A percentile compares a stretch with the other conserved stretches of the same genome.
Conservation (phyloP, 1,284 basidiomycete species). For the Ustilago crameri region DNA sequence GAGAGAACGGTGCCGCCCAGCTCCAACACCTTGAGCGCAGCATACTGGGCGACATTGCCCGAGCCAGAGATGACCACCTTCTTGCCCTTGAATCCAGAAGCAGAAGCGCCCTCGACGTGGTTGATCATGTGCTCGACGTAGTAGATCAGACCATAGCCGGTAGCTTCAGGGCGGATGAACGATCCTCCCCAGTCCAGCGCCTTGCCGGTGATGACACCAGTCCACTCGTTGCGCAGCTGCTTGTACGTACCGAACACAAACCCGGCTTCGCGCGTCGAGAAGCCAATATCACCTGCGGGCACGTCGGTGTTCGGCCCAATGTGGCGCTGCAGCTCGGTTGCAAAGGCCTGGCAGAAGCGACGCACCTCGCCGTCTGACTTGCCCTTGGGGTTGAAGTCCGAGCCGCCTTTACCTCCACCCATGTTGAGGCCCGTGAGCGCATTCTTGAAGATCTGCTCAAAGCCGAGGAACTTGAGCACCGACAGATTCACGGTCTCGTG, state of each 20-base stretch:
- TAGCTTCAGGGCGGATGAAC: conserved; percentile 64
- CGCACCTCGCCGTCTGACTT: conserved; percentile 81
- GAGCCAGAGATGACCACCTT: conserved; percentile 77
- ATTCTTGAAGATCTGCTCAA: conserved; percentile 86
- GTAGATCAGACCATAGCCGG: conserved; percentile 81
- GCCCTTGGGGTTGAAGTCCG: conserved; percentile 84
- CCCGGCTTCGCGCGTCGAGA: conserved; percentile 71
- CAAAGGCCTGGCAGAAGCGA: conserved; percentile 73
- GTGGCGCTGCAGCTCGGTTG: conserved; percentile 54
- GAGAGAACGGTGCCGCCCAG: conserved; percentile 80
- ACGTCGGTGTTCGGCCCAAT: conserved; percentile 77
- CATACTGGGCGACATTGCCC: conserved; percentile 81
- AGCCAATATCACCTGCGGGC: conserved; percentile 81
- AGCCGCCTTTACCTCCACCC: conserved; percentile 75
- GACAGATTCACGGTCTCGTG: conserved; percentile 85
- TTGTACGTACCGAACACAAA: conserved; percentile 73
- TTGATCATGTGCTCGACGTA: conserved; percentile 77
- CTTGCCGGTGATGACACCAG: conserved; percentile 82
- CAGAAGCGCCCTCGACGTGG: conserved; percentile 66
- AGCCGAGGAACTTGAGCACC: conserved; percentile 86
- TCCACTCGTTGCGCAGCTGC: conserved; percentile 79
- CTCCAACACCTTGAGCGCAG: conserved; percentile 82
- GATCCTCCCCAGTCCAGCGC: conserved; percentile 76
- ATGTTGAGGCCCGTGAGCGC: conserved; percentile 81
- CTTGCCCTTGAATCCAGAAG: conserved; percentile 71